Percentiles rank a stretch among this genome's conserved stretches.
phyloP scores from a whole-genome alignment of 73 alveolate genomes.

The Paramecium sexaurelia region DNA sequence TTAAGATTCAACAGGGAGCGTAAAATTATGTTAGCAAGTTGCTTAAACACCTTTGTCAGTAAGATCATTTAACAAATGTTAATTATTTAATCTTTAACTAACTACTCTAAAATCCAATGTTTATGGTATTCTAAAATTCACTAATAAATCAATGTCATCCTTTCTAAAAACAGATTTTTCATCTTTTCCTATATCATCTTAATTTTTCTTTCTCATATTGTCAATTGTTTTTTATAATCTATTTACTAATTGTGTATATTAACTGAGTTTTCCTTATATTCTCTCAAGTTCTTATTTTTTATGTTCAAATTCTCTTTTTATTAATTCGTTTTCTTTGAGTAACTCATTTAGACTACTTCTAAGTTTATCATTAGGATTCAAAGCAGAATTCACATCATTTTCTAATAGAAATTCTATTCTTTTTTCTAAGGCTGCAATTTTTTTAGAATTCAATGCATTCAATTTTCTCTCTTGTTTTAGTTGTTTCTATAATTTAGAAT shows the following conservation, averaged over 20 bases:
- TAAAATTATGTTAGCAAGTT: slow-evolving; percentile 1
- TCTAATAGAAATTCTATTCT: slow-evolving; percentile 65
- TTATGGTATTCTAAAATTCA: slow-evolving; percentile 57
- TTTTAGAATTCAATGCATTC: slow-evolving; percentile 43
- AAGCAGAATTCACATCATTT: slow-evolving; percentile 58
- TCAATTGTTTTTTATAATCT: slow-evolving; percentile 59
- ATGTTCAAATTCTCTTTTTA: slow-evolving; percentile 60
- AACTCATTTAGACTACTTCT: slow-evolving; percentile 61
- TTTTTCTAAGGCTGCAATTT: slow-evolving; percentile 62
- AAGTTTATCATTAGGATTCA: slow-evolving; percentile 68
- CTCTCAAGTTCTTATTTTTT: slow-evolving; percentile 66
- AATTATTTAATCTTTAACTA: slow-evolving; percentile 42
- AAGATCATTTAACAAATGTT: slow-evolving; percentile 51
- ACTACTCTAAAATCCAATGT: slow-evolving; percentile 64
- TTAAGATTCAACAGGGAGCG: slow-evolving; percentile 4
- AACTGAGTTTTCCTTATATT: slow-evolving; percentile 50
- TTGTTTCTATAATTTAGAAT: slow-evolving; percentile 25
- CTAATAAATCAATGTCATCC: slow-evolving; percentile 67
- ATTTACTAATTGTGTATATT: slow-evolving; percentile 16
- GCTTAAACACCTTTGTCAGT: slow-evolving; percentile 45
- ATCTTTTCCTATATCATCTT: slow-evolving; percentile 36
- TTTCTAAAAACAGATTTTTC: slow-evolving; percentile 24
- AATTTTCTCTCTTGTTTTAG: slow-evolving; percentile 55
- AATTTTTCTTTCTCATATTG: slow-evolving; percentile 62
- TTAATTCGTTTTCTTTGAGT: slow-evolving; percentile 59